phyloP scores from a whole-genome alignment of 148 eudicot genomes.

The Bassia scoparia region DNA sequence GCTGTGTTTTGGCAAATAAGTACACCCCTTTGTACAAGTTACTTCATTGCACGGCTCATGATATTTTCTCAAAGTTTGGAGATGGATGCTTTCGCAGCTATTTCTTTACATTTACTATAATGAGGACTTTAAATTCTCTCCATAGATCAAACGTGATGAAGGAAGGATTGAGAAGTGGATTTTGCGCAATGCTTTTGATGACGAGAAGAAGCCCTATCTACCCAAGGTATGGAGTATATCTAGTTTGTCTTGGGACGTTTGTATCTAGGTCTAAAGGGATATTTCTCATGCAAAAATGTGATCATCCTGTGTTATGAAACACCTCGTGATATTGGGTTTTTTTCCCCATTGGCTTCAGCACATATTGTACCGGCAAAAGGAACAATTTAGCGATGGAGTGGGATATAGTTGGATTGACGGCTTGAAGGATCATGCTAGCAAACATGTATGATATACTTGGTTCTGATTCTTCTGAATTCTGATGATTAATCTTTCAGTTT shows the following conservation, averaged over 20 bases:
- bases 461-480: too few species aligned
- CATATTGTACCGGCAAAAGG: slow-evolving; percentile 93
- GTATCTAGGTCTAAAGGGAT: background rate
- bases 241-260: background rate
- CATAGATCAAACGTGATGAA: slow-evolving; percentile 70
- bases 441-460: slow-evolving; percentile 45
- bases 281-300: background rate
- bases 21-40: background rate
- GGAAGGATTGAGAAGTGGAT: slow-evolving; percentile 96
- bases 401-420: slow-evolving; percentile 99
- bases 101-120: background rate
- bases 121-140: background rate
- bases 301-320: background rate
- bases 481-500: slow-evolving; percentile 1
- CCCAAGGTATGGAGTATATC: slow-evolving; percentile 60
- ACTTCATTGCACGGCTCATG: background rate
- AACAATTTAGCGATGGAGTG: slow-evolving; percentile 98
- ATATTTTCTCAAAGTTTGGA: background rate
- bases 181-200: slow-evolving; percentile 90
- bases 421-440: slow-evolving; percentile 82
- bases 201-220: slow-evolving; percentile 67
- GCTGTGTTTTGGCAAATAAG: background rate
- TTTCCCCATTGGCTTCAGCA: slow-evolving; percentile 44
- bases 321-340: background rate
- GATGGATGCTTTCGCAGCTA: background rate